phyloP scores from a whole-genome alignment of 352 stramenopile species.

The Plasmopara muralis region DNA sequence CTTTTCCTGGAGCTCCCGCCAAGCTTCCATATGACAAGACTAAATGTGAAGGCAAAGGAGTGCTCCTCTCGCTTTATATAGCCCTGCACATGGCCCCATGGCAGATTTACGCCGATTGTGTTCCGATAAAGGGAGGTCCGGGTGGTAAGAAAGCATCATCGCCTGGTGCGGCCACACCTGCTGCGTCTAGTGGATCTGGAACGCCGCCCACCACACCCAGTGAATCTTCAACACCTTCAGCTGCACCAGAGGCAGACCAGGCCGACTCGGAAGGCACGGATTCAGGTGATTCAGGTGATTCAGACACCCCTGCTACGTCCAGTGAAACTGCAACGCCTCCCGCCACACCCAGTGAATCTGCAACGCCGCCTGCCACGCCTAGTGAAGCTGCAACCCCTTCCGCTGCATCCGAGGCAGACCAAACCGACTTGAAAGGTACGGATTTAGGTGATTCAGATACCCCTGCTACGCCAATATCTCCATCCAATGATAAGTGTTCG shows the following conservation, averaged over 20 bases:
- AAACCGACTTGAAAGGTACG: too few relatives aligned
- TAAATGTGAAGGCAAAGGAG: conserved; percentile 18
- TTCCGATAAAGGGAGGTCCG: neutral
- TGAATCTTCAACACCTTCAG: too few relatives aligned
- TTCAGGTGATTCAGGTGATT: too few relatives aligned
- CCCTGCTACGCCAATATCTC: conserved; percentile 1
- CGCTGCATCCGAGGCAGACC: too few relatives aligned
- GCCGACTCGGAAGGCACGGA: too few relatives aligned
- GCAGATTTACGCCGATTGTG: conserved; percentile 47
- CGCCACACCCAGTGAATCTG: too few relatives aligned
- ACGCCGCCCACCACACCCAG: too few relatives aligned
- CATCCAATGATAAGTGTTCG: conserved; percentile 27
- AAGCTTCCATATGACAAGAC: conserved; percentile 34
- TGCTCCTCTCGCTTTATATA: conserved; percentile 35
- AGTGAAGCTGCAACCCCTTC: too few relatives aligned
- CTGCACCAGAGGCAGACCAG: too few relatives aligned
- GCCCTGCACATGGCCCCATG: conserved; percentile 34
- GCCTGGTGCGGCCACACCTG: neutral
- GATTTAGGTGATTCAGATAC: too few relatives aligned
- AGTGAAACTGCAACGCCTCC: too few relatives aligned
- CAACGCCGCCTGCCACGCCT: too few relatives aligned
- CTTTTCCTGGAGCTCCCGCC: conserved; percentile 22
- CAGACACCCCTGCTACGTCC: neutral
- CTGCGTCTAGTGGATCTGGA: neutral
- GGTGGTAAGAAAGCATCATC: neutral